These are phyloP conservation scores for Ephemerocybe angulata DNA, from an alignment of 768 basidiomycete species.

Conservation along the genomic window DNA sequence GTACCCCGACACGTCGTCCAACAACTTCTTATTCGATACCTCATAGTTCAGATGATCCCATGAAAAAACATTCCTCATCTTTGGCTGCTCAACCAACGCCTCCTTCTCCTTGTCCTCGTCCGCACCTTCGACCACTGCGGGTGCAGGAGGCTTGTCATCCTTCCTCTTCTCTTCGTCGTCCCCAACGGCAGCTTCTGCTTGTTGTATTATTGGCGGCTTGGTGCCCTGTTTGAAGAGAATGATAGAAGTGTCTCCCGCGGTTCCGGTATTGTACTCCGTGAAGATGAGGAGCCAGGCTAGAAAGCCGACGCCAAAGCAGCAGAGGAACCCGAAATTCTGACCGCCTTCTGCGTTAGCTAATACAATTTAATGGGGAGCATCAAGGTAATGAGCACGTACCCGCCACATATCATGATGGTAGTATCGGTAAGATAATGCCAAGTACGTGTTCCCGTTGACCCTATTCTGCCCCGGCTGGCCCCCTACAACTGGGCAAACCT, in stretches of 20 bases:
- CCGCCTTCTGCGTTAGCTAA: no score
- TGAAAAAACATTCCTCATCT: constrained; percentile 65
- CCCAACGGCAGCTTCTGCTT: constrained; percentile 25
- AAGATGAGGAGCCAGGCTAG: constrained; percentile 51
- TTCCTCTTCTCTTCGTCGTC: constrained; percentile 34
- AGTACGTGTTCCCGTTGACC: constrained; percentile 59
- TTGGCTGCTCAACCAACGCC: constrained; percentile 38
- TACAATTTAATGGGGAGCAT: no score
- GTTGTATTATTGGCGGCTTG: constrained; percentile 25
- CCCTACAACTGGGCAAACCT: constrained; percentile 74
- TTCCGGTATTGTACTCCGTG: constrained; percentile 48
- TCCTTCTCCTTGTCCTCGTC: constrained; percentile 30
- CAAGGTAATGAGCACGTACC: no score
- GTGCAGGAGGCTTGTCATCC: constrained; percentile 12
- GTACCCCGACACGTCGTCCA: constrained; percentile 75
- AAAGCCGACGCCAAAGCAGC: constrained; percentile 65
- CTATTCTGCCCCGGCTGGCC: constrained; percentile 52
- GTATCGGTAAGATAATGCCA: constrained; percentile 48
- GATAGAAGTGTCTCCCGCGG: constrained; percentile 35
- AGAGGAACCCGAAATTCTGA: constrained; percentile 70
- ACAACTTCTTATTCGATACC: constrained; percentile 53
- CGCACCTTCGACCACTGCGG: constrained; percentile 26
- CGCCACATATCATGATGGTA: constrained; percentile 38
- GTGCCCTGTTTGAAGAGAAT: constrained; percentile 67
- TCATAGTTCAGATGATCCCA: constrained; percentile 73